A percentile compares a stretch with the other conserved stretches of the same genome.
Evolutionary conservation across 1,284 basidiomycete genomes (phyloP).

Genomic region (Thelephora terrestris): DNA sequence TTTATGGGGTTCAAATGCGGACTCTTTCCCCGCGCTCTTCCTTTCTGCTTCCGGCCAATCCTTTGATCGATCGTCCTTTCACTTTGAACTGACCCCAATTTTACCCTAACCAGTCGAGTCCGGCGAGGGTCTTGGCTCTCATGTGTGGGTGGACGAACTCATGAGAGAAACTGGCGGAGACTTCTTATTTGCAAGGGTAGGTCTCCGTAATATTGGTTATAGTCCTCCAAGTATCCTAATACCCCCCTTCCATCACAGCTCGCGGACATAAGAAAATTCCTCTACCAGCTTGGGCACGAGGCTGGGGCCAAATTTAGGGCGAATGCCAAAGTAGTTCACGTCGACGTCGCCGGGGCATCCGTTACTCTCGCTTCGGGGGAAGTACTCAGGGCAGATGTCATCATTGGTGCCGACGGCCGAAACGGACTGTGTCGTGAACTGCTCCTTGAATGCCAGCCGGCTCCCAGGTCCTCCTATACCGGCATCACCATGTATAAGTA

Average conservation of each 20-base stretch:
- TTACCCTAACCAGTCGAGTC: conserved; percentile 28
- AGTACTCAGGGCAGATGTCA: conserved; percentile 39
- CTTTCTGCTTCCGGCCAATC: too few species aligned
- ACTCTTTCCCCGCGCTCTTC: too few species aligned
- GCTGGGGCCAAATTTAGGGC: conserved; percentile 34
- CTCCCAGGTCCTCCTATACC: conserved; percentile 12
- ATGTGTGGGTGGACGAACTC: conserved; percentile 44
- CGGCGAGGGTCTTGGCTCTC: conserved; percentile 38
- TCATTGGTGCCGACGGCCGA: conserved; percentile 56
- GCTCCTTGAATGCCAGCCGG: conserved; percentile 19
- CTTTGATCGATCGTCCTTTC: background rate
- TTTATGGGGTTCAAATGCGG: conserved; percentile 4
- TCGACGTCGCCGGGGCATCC: conserved; percentile 25
- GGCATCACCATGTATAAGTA: conserved; percentile 36
- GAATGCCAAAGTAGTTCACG: conserved; percentile 28
- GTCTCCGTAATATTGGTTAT: conserved; percentile 14
- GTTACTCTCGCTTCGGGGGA: conserved; percentile 35
- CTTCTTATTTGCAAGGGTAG: conserved; percentile 40
- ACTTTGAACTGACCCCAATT: too few species aligned
- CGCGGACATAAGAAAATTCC: conserved; percentile 23
- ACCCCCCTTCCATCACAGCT: conserved; percentile 27
- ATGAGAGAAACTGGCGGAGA: conserved; percentile 44
- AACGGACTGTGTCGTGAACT: conserved; percentile 25
- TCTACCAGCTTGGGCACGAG: conserved; percentile 34
- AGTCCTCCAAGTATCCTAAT: background rate